Percentiles rank a stretch among this genome's conserved stretches.
Evolutionary conservation across 2,329 filamentous ascomycete species (phyloP).

Genomic region (Ceratocystis lukuohia): DNA sequence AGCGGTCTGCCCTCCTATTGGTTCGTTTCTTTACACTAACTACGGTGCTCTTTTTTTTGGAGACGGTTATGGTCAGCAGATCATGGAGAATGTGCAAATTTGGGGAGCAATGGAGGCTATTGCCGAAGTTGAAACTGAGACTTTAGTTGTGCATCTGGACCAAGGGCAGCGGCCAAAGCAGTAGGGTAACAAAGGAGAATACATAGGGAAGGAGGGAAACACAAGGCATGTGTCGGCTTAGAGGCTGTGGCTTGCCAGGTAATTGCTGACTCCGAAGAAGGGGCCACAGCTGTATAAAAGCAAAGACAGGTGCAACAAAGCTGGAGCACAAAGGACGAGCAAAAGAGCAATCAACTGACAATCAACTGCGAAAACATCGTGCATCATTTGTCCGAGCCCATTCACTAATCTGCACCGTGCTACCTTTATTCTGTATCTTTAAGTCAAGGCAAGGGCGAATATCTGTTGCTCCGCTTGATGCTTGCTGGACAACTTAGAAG

Average conservation of each 20-base stretch:
- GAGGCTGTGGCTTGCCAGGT: background rate
- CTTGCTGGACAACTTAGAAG: background rate
- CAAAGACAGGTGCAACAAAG: background rate
- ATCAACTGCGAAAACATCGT: background rate
- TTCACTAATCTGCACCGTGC: background rate
- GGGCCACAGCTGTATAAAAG: background rate
- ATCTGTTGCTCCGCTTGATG: background rate
- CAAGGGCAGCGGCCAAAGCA: too few relatives aligned
- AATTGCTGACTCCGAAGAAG: background rate
- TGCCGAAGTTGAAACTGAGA: background rate
- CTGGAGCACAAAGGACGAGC: background rate
- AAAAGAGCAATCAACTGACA: background rate
- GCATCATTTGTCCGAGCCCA: background rate
- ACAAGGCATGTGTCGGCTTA: slow-evolving; percentile 2
- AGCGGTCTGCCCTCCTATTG: background rate
- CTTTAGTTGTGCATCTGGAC: background rate
- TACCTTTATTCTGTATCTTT: background rate
- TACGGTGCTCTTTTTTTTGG: background rate
- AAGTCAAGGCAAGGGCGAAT: background rate
- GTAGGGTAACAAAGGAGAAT: too few relatives aligned
- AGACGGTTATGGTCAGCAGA: background rate
- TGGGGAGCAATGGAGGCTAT: background rate
- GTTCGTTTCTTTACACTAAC: background rate
- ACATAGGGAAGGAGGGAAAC: background rate
- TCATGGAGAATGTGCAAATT: background rate